Evolutionary conservation across 192 early-diverging fungal genomes (phyloP).

Genomic region (Coemansia sp.): DNA sequence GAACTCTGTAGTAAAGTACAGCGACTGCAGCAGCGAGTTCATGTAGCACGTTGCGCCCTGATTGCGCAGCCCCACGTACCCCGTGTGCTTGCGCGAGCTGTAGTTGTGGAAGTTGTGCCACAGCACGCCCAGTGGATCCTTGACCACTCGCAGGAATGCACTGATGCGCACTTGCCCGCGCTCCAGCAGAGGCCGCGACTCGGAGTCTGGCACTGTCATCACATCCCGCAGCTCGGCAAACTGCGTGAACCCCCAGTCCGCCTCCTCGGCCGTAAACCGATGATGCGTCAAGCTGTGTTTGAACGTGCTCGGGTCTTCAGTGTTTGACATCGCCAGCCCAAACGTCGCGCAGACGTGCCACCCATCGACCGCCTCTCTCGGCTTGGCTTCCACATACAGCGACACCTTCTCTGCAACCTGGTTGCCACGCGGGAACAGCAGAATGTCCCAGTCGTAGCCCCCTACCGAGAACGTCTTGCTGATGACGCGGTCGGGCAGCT

Average conservation of each 20-base stretch:
- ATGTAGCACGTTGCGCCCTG: constrained; percentile 99
- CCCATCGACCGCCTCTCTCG: constrained; percentile 57
- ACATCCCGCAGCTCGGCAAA: constrained; percentile 62
- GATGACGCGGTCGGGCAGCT: constrained; percentile 27
- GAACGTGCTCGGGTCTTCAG: constrained; percentile 63
- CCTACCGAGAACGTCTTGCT: constrained; percentile 41
- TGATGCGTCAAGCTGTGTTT: constrained; percentile 65
- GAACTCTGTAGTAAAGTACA: constrained; percentile 93
- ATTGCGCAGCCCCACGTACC: constrained; percentile 92
- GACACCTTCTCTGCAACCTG: constrained; percentile 66
- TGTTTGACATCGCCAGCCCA: constrained; percentile 73
- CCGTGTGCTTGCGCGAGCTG: constrained; percentile 87
- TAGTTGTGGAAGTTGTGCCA: constrained; percentile 96
- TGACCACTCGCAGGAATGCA: constrained; percentile 71
- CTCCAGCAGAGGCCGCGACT: constrained; percentile 64
- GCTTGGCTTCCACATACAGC: constrained; percentile 83
- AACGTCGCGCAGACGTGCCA: constrained; percentile 89
- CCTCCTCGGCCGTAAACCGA: constrained; percentile 75
- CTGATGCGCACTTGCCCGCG: constrained; percentile 65
- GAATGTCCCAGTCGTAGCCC: constrained; percentile 67
- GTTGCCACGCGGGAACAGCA: constrained; percentile 91
- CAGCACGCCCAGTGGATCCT: constrained; percentile 87
- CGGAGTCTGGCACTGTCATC: constrained; percentile 34
- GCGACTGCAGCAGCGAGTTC: constrained; percentile 95
- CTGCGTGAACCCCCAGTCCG: constrained; percentile 95